Percentiles rank a stretch among this genome's conserved stretches.
These are phyloP conservation scores for Scenedesmus sp. DNA, from an alignment of 163 green algal genomes.

Conservation along the genomic window DNA sequence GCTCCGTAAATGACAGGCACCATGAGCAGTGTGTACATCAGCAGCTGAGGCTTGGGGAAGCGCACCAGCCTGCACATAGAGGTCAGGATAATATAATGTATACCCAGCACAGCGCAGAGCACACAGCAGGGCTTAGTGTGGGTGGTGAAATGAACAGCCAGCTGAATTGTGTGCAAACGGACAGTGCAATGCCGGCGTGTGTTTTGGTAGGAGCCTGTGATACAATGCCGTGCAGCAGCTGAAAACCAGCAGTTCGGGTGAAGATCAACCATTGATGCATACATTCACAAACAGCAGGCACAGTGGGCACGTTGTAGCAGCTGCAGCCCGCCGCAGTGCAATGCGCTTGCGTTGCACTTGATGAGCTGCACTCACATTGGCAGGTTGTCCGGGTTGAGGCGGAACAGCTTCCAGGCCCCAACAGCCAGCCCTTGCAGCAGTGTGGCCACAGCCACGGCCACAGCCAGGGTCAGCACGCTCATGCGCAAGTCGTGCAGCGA, in stretches of 20 bases:
- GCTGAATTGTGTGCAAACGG: too few species aligned
- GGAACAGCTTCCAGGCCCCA: not conserved
- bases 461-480: not conserved
- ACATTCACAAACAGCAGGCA: too few species aligned
- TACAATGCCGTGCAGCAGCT: too few species aligned
- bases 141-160: too few species aligned
- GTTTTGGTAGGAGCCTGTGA: too few species aligned
- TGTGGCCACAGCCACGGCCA: constrained; percentile 14
- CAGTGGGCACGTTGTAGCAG: too few species aligned
- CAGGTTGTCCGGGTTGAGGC: not conserved
- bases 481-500: constrained; percentile 1
- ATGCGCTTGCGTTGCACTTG: too few species aligned
- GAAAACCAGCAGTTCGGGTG: too few species aligned
- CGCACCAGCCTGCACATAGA: constrained; percentile 15
- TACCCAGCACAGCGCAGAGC: not conserved
- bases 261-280: too few species aligned
- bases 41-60: constrained; percentile 39
- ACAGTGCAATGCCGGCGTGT: too few species aligned
- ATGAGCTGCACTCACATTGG: constrained; percentile 18
- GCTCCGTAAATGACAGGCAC: constrained; percentile 38
- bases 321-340: too few species aligned
- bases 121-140: not conserved
- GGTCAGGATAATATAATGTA: not conserved
- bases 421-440: constrained; percentile 20
- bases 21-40: constrained; percentile 30